A percentile compares a stretch with the other conserved stretches of the same genome.
These are phyloP conservation scores for Ogataea siamensis DNA, from an alignment of 805 yeast species.

Conservation along the genomic window DNA sequence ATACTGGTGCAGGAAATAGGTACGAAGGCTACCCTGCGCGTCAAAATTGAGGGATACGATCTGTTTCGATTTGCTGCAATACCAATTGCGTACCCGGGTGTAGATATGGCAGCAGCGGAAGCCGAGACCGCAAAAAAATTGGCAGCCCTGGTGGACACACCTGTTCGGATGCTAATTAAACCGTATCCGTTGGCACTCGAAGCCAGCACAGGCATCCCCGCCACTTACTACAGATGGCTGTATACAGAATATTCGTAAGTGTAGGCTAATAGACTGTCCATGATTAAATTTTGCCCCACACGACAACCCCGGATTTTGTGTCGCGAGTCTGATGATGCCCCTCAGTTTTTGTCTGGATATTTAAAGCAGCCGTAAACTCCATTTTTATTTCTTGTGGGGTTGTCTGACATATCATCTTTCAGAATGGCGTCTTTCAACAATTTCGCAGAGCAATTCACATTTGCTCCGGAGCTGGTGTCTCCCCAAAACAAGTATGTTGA, in stretches of 20 bases:
- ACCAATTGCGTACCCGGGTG: slow-evolving; percentile 4
- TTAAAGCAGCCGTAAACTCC: slow-evolving; percentile 14
- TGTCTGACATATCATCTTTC: slow-evolving; percentile 2
- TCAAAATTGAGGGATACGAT: slow-evolving; percentile 3
- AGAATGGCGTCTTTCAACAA: slow-evolving; percentile 19
- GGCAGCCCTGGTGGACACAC: slow-evolving; percentile 4
- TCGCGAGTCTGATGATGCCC: slow-evolving; percentile 7
- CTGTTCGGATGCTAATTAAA: slow-evolving; percentile 8
- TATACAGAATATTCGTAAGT: slow-evolving; percentile 3
- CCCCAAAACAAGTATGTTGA: slow-evolving; percentile 4
- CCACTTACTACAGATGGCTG: slow-evolving; percentile 2
- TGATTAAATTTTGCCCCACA: slow-evolving; percentile 6
- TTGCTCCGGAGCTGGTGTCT: slow-evolving; percentile 3
- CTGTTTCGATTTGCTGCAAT: slow-evolving; percentile 1
- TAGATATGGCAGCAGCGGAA: slow-evolving; percentile 7
- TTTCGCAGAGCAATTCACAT: slow-evolving; percentile 9
- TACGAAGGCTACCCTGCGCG: slow-evolving; percentile 1
- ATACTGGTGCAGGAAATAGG: slow-evolving; percentile 4
- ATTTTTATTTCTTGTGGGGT: slow-evolving; percentile 10
- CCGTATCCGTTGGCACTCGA: not conserved
- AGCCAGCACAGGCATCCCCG: slow-evolving; percentile 1
- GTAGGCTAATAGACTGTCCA: slow-evolving; percentile 4
- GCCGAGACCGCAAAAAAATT: slow-evolving; percentile 8
- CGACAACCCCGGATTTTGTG: slow-evolving; percentile 11
- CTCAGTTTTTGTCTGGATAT: slow-evolving; percentile 11